Conservation (phyloP, 345 rosid genomes). For the Atalantia buxifolia region DNA sequence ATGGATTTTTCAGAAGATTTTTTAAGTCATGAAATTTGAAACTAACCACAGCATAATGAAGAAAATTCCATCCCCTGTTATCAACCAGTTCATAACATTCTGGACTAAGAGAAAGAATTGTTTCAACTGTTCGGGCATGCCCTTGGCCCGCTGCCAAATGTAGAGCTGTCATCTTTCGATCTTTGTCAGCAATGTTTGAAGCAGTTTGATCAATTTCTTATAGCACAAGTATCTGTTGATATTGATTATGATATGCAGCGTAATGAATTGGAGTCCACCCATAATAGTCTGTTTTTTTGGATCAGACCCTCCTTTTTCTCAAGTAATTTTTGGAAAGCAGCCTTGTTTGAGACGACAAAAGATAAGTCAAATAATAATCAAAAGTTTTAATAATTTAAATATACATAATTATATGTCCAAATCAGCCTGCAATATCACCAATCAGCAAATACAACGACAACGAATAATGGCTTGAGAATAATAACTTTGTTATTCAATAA, state of each 20-base stretch:
- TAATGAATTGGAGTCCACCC: slow-evolving; percentile 13
- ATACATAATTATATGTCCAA: no score
- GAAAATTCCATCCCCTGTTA: neutral
- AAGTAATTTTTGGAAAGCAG: neutral
- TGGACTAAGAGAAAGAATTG: neutral
- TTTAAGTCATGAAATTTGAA: neutral
- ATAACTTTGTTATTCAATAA: no score
- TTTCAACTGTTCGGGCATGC: neutral
- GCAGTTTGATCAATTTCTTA: neutral
- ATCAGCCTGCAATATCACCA: no score
- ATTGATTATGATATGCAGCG: neutral
- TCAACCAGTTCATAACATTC: slow-evolving; percentile 10
- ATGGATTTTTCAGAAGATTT: neutral
- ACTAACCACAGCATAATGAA: neutral
- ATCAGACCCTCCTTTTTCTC: neutral
- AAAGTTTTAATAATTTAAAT: no score
- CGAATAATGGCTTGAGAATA: no score
- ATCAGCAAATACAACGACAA: no score
- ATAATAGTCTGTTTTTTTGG: neutral
- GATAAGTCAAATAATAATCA: no score
- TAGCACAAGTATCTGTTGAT: neutral
- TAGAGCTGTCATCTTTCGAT: slow-evolving; percentile 5
- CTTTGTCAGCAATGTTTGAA: neutral
- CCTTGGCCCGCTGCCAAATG: slow-evolving; percentile 7
- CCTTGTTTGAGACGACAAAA: no score